Evolutionary conservation across 495 filamentous ascomycete genomes (phyloP), one percentile per base, ranked within the genome.

Genomic region (Lasiosphaeriaceae sp.): DNA sequence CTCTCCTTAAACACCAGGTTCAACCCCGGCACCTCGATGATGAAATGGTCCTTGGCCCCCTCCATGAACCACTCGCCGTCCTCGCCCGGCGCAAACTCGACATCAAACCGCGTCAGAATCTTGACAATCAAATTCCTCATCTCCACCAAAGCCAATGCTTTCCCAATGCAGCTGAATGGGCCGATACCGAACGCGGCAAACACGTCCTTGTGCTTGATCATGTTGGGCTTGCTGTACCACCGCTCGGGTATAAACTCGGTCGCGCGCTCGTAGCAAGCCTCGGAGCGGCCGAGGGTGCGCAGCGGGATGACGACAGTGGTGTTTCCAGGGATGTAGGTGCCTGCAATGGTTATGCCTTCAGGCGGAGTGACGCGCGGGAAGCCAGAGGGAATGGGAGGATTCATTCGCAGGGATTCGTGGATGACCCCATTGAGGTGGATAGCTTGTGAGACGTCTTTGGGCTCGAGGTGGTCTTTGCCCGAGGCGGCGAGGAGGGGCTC

Each of bases 291-390:
- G 43, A 55, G 17, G 43, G 53, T 48, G n/a, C 53, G 41, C 6
- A 55, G 53, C 22, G 53, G 53, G 53, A 55, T 55, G 0, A 55
- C 53, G 2, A 55, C 53, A 2, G 53, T 55, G 0, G 56, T 58
- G 9, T 43, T 41, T 1, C 58, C 58, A 1, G 58, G 58, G n/a
- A 60, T 52, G 47, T 56, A 60, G 5, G 16, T 43, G 17, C 81
- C 84, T 24, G 78, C 72, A 1, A 87, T 65, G 0, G 75, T 70
- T 23, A 84, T 66, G 6, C 67, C 67, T 14, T 63, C 66, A 11
- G 48, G 58, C 0, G 66, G 68, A 2, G 67, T 64, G 20, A 52
- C 54, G 47, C 68, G 66, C 1, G 66, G 58, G 46, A 56, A 24
- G 41, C 55, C 24, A 45, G 58, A 22, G 47, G 59, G 20, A 55